Evolutionary conservation across 2,329 filamentous ascomycete genomes (phyloP).

Genomic region (Cercospora berteroae): DNA sequence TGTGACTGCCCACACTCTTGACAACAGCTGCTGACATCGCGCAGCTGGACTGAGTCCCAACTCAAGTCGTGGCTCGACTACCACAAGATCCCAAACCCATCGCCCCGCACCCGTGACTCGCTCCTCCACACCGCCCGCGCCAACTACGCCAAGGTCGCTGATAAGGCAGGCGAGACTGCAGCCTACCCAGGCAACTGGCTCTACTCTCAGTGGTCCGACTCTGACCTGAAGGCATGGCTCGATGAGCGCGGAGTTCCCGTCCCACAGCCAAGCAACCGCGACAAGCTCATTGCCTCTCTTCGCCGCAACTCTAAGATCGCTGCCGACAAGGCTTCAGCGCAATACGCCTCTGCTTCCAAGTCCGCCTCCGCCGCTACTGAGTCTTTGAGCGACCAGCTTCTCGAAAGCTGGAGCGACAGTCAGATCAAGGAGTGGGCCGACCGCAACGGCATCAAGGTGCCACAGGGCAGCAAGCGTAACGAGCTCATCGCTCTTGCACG

Average conservation of each 20-base stretch:
- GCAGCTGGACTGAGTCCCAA: constrained; percentile 86
- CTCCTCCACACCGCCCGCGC: constrained; percentile 74
- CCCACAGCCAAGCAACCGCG: constrained; percentile 79
- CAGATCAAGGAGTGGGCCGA: constrained; percentile 91
- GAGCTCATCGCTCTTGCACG: constrained; percentile 87
- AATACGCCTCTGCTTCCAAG: constrained; percentile 61
- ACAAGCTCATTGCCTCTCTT: constrained; percentile 83
- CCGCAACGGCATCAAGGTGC: constrained; percentile 84
- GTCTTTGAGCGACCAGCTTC: constrained; percentile 75
- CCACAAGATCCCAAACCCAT: constrained; percentile 80
- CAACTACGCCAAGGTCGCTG: constrained; percentile 75
- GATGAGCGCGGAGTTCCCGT: constrained; percentile 82
- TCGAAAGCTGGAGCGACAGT: constrained; percentile 86
- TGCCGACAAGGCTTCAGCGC: constrained; percentile 50
- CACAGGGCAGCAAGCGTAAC: constrained; percentile 86
- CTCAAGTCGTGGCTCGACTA: constrained; percentile 91
- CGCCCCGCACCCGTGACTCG: constrained; percentile 81
- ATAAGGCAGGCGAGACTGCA: constrained; percentile 71
- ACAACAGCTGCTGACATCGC: constrained; percentile 39
- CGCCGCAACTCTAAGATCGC: constrained; percentile 77
- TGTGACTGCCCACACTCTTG: neutral
- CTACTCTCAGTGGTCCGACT: constrained; percentile 86
- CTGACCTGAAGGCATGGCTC: constrained; percentile 89
- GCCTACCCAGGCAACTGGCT: constrained; percentile 95
- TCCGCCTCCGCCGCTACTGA: constrained; percentile 61